phyloP scores from a whole-genome alignment of 176 grass and related monocot genomes.

The Puya raimondii region DNA sequence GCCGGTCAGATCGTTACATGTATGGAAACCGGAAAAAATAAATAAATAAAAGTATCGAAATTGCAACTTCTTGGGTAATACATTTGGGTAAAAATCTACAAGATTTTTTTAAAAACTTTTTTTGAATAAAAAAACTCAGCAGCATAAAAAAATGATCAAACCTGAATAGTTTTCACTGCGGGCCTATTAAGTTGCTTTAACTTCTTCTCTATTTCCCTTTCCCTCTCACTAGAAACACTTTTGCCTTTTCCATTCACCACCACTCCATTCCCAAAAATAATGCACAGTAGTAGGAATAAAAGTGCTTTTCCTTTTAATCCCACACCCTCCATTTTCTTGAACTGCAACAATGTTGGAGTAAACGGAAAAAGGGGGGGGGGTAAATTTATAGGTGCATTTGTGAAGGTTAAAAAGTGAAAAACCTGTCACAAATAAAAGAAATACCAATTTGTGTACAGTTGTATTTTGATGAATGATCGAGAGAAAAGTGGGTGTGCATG shows the following conservation, averaged over 20 bases:
- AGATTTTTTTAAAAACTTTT: not conserved
- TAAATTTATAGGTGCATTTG: too few relatives aligned
- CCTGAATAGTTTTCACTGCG: slow-evolving; percentile 3
- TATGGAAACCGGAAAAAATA: too few relatives aligned
- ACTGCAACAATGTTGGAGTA: too few relatives aligned
- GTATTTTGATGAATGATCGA: too few relatives aligned
- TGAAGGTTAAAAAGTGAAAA: too few relatives aligned
- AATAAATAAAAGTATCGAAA: too few relatives aligned
- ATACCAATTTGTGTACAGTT: too few relatives aligned
- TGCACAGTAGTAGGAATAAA: not conserved
- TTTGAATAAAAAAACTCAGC: not conserved
- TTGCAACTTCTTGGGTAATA: too few relatives aligned
- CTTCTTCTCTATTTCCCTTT: not conserved
- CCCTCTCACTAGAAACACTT: not conserved
- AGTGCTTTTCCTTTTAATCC: not conserved
- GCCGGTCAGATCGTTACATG: too few relatives aligned
- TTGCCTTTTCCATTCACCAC: not conserved
- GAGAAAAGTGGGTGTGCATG: too few relatives aligned
- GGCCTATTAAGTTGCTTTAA: slow-evolving; percentile 4
- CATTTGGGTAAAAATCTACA: not conserved
- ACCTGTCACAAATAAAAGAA: too few relatives aligned
- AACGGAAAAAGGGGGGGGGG: too few relatives aligned
- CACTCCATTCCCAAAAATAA: not conserved
- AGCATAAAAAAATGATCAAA: not conserved
- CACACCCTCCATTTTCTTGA: not conserved